A percentile compares a stretch with the other conserved stretches of the same genome.
These are phyloP conservation scores for Citrus reticulata DNA, from an alignment of 345 rosid species.

Conservation along the genomic window DNA sequence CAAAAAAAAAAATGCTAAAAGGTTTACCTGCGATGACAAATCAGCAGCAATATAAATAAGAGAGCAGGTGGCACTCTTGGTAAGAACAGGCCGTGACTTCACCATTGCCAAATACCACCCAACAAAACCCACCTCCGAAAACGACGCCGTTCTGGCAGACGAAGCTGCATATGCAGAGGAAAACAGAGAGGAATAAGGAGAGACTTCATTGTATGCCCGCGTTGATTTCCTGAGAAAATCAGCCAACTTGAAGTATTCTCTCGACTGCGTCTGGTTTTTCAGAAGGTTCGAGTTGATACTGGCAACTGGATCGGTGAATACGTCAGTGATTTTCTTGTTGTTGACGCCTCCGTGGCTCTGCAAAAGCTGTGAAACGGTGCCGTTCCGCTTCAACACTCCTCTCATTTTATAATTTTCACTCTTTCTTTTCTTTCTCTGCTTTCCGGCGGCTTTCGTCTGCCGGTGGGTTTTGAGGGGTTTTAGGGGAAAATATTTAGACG, in stretches of 20 bases:
- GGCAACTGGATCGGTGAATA: slow-evolving; percentile 23
- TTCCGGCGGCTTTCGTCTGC: background rate
- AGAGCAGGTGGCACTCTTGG: slow-evolving; percentile 68
- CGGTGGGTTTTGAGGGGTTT: background rate
- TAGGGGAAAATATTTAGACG: background rate
- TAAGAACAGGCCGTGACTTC: slow-evolving; percentile 71
- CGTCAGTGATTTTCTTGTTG: background rate
- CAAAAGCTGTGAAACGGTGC: slow-evolving; percentile 27
- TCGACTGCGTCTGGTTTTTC: slow-evolving; percentile 32
- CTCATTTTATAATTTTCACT: slow-evolving; percentile 22
- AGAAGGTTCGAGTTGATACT: slow-evolving; percentile 5
- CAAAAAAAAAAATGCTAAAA: background rate
- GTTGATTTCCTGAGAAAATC: slow-evolving; percentile 29
- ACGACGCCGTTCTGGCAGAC: slow-evolving; percentile 25
- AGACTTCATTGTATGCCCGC: slow-evolving; percentile 25
- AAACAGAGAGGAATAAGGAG: slow-evolving; percentile 18
- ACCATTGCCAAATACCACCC: slow-evolving; percentile 88
- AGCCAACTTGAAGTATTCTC: slow-evolving; percentile 43
- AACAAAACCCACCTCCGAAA: slow-evolving; percentile 46
- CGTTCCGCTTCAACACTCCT: slow-evolving; percentile 33
- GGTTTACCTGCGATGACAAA: slow-evolving; percentile 78
- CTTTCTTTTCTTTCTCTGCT: background rate
- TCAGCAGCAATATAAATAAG: slow-evolving; percentile 84
- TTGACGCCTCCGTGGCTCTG: slow-evolving; percentile 7
- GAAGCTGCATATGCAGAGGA: slow-evolving; percentile 32